phyloP scores from a whole-genome alignment of 2,329 filamentous ascomycete genomes.

The Diplodia mutila region DNA sequence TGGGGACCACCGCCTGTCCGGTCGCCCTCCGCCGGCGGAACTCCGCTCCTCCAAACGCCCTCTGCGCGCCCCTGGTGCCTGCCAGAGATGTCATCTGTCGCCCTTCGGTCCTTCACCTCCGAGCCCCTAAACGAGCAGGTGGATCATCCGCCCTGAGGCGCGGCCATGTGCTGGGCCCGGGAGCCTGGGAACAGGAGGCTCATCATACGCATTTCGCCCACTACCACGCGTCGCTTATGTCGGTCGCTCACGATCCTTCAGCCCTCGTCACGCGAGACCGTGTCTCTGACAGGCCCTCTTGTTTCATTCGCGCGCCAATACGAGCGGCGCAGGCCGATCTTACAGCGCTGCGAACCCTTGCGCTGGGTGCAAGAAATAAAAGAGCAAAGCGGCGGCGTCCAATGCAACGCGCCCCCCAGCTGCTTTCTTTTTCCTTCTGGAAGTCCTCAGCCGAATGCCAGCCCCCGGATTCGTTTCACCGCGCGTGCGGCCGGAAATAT shows the following conservation, averaged over 20 bases:
- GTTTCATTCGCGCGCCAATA: conserved; percentile 17
- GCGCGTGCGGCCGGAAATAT: conserved; percentile 1
- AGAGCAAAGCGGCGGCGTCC: background rate
- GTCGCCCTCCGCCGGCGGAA: background rate
- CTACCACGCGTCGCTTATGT: conserved; percentile 23
- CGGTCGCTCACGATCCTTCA: conserved; percentile 4
- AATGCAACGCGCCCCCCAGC: background rate
- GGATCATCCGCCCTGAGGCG: conserved; percentile 9
- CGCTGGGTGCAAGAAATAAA: background rate
- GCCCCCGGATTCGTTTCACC: background rate
- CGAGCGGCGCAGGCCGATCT: conserved; percentile 4
- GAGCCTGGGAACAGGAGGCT: conserved; percentile 14
- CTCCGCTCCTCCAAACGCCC: conserved; percentile 12
- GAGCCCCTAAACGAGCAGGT: conserved; percentile 11
- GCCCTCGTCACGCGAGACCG: conserved; percentile 5
- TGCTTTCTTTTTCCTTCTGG: conserved; percentile 22
- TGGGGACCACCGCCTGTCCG: background rate
- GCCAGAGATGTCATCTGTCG: background rate
- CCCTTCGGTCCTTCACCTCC: background rate
- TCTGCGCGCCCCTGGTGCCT: conserved; percentile 5
- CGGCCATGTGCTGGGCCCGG: conserved; percentile 14
- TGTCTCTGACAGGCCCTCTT: background rate
- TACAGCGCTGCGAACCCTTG: background rate
- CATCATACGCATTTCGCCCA: conserved; percentile 8
- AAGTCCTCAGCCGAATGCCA: conserved; percentile 5